Base-by-base conservation (phyloP, 257 asterid genomes). In the Solanum lignicaule region DNA sequence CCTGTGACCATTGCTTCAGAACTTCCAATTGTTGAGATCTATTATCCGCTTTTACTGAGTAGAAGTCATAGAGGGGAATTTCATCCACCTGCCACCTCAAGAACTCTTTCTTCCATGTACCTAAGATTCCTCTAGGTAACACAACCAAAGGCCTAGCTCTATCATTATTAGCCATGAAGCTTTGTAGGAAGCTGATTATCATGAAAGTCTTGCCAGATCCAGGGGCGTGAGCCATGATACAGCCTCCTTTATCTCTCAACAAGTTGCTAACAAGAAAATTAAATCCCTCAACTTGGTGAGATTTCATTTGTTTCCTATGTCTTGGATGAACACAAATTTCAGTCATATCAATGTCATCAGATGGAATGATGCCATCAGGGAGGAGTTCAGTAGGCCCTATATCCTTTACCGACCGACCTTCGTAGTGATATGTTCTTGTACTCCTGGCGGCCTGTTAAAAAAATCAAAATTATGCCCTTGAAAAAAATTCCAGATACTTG, bases 131-230 rank as follows among this genome's bases (percentile, higher is more conserved):
- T 90, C 95, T 94, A 2, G 99, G 99, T 52, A 97, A 94, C 90
- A 97, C 96, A 78, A 97, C 99, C 43, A 97, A 90, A 72, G 99
- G 98, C 89, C 99, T 96, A 23, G 99, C 98, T 65, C 87, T 88
- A 7, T 98, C 98, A 88, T 96, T 93, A 81, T 95, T 96, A 5
- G 99, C 98, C 99, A 97, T 97, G 86, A 96, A 97, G 87, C 99
- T 97, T 89, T 96, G 98, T 11, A 97, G 93, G 89, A 97, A 97
- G 86, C 99, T 97, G 89, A 97, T 97, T 5, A 97, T 94, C 99
- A 97, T 97, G 86, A 97, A 97, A 12, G 99, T 97, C 88, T 96
- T 96, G 13, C 99, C 99, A 27, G 99, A 97, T 87, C 99, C 99
- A 52, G 99, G 98, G 83, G 99, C 99, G 83, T 97, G 99, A 10